A percentile compares a stretch with the other conserved stretches of the same genome.
Evolutionary conservation across 2,329 filamentous ascomycete genomes (phyloP).

Genomic region (Diaporthe longicolla): DNA sequence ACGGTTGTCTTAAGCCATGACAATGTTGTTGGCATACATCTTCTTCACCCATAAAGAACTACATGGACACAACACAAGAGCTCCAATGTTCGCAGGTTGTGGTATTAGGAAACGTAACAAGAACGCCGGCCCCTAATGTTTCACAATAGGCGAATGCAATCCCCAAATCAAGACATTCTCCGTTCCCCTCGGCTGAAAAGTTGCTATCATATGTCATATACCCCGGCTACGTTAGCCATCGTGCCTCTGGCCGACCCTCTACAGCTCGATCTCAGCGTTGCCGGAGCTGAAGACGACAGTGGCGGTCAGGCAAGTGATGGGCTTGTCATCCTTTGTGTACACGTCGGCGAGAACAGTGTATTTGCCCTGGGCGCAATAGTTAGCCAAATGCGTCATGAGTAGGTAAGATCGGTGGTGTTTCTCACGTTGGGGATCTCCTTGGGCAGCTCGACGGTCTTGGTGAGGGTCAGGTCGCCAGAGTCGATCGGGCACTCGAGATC

Average conservation of each 20-base stretch:
- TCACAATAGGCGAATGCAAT: constrained; percentile 39
- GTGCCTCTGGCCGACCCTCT: not conserved
- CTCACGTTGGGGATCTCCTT: constrained; percentile 89
- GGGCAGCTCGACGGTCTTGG: constrained; percentile 88
- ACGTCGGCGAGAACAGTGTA: constrained; percentile 93
- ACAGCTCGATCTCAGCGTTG: constrained; percentile 41
- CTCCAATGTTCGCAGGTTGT: constrained; percentile 11
- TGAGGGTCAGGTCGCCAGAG: constrained; percentile 79
- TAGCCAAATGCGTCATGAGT: not conserved
- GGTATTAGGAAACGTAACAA: constrained; percentile 37
- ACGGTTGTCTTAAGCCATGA: not conserved
- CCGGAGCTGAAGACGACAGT: constrained; percentile 72
- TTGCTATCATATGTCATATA: constrained; percentile 8
- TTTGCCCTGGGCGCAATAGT: constrained; percentile 73
- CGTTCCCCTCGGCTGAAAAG: constrained; percentile 20
- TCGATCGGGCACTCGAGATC: constrained; percentile 91
- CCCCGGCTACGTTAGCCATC: not conserved
- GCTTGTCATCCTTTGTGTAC: constrained; percentile 77
- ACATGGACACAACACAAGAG: constrained; percentile 17
- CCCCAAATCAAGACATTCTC: constrained; percentile 29
- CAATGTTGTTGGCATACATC: constrained; percentile 1
- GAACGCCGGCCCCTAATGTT: constrained; percentile 41
- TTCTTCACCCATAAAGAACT: constrained; percentile 23
- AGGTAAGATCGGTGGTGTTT: constrained; percentile 44
- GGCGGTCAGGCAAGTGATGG: constrained; percentile 90